Percentiles rank a stretch among this genome's conserved stretches.
phyloP scores from a whole-genome alignment of 2,329 filamentous ascomycete species.

The Cytospora chrysosperma region DNA sequence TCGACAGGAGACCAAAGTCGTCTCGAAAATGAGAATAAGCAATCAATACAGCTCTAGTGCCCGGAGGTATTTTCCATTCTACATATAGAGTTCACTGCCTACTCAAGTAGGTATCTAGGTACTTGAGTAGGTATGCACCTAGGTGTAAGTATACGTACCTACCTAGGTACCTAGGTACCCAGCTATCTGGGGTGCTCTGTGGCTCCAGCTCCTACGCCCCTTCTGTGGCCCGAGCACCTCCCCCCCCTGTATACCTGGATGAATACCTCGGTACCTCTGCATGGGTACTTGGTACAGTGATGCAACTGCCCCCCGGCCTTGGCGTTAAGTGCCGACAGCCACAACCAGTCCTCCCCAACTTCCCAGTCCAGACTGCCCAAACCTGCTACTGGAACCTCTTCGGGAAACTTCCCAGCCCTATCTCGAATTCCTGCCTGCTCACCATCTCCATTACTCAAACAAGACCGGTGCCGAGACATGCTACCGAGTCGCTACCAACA shows the following conservation, averaged over 20 bases:
- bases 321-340: constrained; percentile 1
- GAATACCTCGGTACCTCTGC: not conserved
- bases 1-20: not conserved
- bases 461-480: constrained; percentile 21
- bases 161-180: not conserved
- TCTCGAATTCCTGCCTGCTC: constrained; percentile 3
- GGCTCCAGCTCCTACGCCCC: no score
- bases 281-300: constrained; percentile 6
- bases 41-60: not conserved
- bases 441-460: constrained; percentile 2
- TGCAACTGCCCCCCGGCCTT: constrained; percentile 9
- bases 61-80: no score
- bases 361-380: constrained; percentile 13
- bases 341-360: constrained; percentile 11
- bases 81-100: no score
- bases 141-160: no score
- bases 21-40: not conserved
- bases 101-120: no score
- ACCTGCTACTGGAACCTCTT: constrained; percentile 3
- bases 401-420: not conserved
- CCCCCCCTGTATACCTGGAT: no score
- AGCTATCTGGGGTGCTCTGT: no score
- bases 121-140: no score
- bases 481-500: constrained; percentile 41
- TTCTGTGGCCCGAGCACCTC: constrained; percentile 11